phyloP scores from a whole-genome alignment of 306 rosid genomes.

The Prosopis cineraria region DNA sequence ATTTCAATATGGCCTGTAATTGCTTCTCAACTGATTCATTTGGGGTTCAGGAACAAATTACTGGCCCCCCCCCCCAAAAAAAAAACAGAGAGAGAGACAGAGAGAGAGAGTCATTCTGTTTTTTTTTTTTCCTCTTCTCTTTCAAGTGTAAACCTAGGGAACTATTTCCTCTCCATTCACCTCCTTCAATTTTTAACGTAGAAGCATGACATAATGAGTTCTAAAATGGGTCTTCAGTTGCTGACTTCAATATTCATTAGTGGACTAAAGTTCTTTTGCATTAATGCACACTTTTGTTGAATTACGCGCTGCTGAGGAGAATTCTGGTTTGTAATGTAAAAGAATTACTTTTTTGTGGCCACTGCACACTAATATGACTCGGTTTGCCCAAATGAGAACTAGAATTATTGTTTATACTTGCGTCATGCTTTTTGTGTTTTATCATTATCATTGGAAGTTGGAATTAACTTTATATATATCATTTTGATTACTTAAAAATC shows the following conservation, averaged over 20 bases:
- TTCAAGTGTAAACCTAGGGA: not conserved
- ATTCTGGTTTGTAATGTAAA: not conserved
- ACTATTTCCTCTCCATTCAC: not conserved
- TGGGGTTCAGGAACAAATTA: not conserved
- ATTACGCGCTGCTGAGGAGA: not conserved
- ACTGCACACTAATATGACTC: not conserved
- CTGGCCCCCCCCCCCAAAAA: no score
- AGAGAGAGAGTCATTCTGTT: not conserved
- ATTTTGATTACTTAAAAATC: not conserved
- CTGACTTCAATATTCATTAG: not conserved
- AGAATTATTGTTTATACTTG: not conserved
- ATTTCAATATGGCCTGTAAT: not conserved
- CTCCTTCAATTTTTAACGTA: not conserved
- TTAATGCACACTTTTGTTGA: not conserved
- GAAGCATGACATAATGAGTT: not conserved
- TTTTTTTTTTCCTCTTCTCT: no score
- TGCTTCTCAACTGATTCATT: not conserved
- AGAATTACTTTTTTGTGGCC: not conserved
- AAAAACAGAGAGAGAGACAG: no score
- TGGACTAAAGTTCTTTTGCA: slow-evolving; percentile 2
- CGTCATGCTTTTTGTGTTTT: not conserved
- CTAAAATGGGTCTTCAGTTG: not conserved
- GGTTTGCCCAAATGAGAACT: not conserved
- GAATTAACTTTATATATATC: no score
- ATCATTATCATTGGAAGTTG: not conserved